Percentiles rank a stretch among this genome's conserved stretches.
Evolutionary conservation across 2,329 filamentous ascomycete species (phyloP).

Genomic region (Fusarium sp.): DNA sequence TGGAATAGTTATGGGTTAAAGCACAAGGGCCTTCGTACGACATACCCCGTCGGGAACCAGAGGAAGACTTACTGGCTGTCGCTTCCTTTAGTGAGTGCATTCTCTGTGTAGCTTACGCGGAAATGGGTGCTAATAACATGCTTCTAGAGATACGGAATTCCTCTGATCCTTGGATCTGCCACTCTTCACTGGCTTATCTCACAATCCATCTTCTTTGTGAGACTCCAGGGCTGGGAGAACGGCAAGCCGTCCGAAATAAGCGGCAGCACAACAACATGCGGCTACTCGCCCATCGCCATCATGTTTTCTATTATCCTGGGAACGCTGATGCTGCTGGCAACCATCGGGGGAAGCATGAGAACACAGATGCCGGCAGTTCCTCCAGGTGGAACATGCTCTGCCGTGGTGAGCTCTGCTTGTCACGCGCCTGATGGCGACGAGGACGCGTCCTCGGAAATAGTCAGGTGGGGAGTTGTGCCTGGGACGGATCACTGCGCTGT

Average conservation of each 20-base stretch:
- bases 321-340: not conserved
- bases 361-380: not conserved
- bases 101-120: too few species aligned
- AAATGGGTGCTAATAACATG: not conserved
- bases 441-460: not conserved
- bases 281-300: constrained; percentile 9
- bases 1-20: constrained; percentile 7
- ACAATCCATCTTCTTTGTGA: constrained; percentile 1
- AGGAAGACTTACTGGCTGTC: constrained; percentile 9
- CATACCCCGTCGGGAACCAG: not conserved
- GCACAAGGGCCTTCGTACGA: constrained; percentile 5
- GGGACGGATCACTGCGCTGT: constrained; percentile 1
- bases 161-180: not conserved
- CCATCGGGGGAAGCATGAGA: constrained; percentile 5
- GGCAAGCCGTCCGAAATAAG: not conserved
- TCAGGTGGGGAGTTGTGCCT: constrained; percentile 4
- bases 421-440: not conserved
- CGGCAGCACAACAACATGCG: not conserved
- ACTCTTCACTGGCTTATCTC: constrained; percentile 10
- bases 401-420: not conserved
- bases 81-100: constrained; percentile 9
- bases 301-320: constrained; percentile 3
- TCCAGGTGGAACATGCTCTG: not conserved
- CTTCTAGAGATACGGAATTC: not conserved
- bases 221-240: not conserved